Base-by-base conservation (phyloP, 257 asterid genomes). In the Penstemon davidsonii region DNA sequence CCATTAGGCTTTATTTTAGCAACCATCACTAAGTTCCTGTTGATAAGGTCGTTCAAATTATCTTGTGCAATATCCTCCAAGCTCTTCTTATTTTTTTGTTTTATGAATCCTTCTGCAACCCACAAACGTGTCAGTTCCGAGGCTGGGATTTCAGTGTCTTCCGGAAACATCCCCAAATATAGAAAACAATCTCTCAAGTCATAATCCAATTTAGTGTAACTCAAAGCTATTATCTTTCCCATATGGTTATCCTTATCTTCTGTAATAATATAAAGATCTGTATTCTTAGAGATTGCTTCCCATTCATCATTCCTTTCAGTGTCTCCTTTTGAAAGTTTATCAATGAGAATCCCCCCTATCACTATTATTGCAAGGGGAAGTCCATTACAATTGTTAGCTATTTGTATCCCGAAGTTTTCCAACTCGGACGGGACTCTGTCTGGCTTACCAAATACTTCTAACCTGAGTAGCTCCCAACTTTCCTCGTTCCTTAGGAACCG, bases 41-140 rank as follows among this genome's bases (percentile, higher is more conserved):
- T 38, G 10, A 73, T 62, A 7, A 78, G 64, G 3, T 70, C 82
- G 41, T 55, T 60, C 53, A 78, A 38, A 46, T 55, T 68, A 11
- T 25, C 76, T 40, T 60, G 68, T 5, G 76, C 76, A 12, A 45
- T 51, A 55, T 13, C 66, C 66, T 73, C 82, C 40, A 73, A 45
- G 51, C 68, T 67, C 66, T 59, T 18, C 15, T 53, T 38, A 4
- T 2, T 25, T 19, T 47, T 46, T 10, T 8, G 18, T 55, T 42
- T 52, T 15, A 73, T 49, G 53, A 73, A 78, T 33, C 82, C 76
- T 71, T 73, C 79, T 1, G 82, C 79, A 0, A 74, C 54, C 82
- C 79, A 78, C 59, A 78, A 64, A 0, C 62, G 55, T 25, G 56
- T 47, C 58, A 78, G 55, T 64, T 58, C 69, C 70, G 62, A 53